phyloP scores from a whole-genome alignment of 2,329 filamentous ascomycete genomes.

The Berkeleyomyces basicola region DNA sequence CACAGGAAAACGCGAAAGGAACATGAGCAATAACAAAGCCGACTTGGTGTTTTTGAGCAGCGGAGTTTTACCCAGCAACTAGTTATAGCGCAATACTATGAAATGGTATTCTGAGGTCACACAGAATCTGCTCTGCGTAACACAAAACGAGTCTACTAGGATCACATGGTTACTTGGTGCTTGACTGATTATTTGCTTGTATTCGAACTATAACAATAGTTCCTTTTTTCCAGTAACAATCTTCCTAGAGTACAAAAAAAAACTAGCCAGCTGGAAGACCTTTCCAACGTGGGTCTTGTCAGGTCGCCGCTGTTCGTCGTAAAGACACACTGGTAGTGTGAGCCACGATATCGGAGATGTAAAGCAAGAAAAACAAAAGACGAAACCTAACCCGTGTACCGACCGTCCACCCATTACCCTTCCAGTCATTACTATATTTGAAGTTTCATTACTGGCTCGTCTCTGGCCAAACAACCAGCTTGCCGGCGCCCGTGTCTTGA shows the following conservation, averaged over 20 bases:
- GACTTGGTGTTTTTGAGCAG: no score
- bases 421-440: slow-evolving; percentile 8
- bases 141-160: no score
- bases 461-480: neutral
- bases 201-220: neutral
- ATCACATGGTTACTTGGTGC: no score
- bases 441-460: neutral
- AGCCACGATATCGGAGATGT: neutral
- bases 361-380: neutral
- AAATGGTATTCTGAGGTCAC: no score
- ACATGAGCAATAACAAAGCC: no score
- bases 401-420: slow-evolving; percentile 6
- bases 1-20: no score
- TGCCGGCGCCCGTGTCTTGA: neutral
- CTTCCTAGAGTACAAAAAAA: neutral
- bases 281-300: no score
- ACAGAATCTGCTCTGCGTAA: no score
- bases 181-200: neutral
- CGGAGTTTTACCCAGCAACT: no score
- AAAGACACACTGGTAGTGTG: no score
- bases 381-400: neutral
- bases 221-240: neutral
- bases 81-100: no score
- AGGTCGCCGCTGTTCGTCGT: no score
- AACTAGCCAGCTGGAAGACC: neutral